A percentile compares a stretch with the other conserved stretches of the same genome.
phyloP scores from a whole-genome alignment of 768 basidiomycete species.

The Strobilomyces dryophilus region DNA sequence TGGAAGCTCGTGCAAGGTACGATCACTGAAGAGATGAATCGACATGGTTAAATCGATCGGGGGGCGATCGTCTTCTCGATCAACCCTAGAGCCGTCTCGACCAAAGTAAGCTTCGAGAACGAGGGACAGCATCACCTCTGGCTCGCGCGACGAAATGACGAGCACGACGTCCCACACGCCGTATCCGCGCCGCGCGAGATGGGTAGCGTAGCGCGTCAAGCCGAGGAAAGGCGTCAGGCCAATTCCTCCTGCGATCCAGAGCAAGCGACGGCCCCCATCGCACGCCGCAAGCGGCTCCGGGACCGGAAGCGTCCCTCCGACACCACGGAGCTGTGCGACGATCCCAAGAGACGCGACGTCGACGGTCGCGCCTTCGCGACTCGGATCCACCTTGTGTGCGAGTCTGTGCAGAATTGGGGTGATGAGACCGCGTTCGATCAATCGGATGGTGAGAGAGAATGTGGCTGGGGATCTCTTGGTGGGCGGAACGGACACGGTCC shows the following conservation, averaged over 20 bases:
- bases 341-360: slow-evolving; percentile 34
- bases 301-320: slow-evolving; percentile 45
- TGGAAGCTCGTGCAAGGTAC: background rate
- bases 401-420: slow-evolving; percentile 54
- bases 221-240: slow-evolving; percentile 63
- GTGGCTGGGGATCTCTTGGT: slow-evolving; percentile 5
- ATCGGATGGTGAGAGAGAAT: slow-evolving; percentile 52
- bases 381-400: slow-evolving; percentile 13
- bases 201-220: slow-evolving; percentile 35
- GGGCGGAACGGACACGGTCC: slow-evolving; percentile 47
- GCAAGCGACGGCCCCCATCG: slow-evolving; percentile 30
- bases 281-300: slow-evolving; percentile 21
- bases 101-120: slow-evolving; percentile 29
- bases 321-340: slow-evolving; percentile 44
- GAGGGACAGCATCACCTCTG: slow-evolving; percentile 45
- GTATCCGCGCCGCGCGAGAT: slow-evolving; percentile 11
- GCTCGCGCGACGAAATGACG: slow-evolving; percentile 50
- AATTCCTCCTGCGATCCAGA: slow-evolving; percentile 66
- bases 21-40: slow-evolving; percentile 16
- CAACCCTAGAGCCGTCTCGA: background rate
- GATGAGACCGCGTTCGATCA: slow-evolving; percentile 50
- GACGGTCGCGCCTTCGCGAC: background rate
- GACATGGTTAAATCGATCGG: slow-evolving; percentile 13
- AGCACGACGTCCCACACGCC: slow-evolving; percentile 43
- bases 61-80: background rate